phyloP scores from a whole-genome alignment of 2,329 filamentous ascomycete species.

The Xylariaceae sp. region DNA sequence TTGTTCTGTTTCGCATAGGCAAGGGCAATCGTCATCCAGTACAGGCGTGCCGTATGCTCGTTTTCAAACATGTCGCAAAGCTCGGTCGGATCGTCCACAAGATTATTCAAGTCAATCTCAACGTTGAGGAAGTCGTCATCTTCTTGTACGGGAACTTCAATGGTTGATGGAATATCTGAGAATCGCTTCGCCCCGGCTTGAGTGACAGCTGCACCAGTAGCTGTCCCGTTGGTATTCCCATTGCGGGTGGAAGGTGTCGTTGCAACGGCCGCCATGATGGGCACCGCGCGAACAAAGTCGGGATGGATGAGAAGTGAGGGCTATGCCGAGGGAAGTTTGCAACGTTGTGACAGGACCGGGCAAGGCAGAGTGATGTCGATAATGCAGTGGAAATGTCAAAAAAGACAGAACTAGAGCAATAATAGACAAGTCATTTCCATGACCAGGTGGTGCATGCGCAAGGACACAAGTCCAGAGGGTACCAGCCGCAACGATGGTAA shows the following conservation, averaged over 20 bases:
- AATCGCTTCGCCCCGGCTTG: constrained; percentile 51
- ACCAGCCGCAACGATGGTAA: no score
- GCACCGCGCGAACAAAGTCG: neutral
- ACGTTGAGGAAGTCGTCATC: constrained; percentile 69
- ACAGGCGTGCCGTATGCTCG: constrained; percentile 82
- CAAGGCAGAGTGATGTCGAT: no score
- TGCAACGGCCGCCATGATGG: constrained; percentile 40
- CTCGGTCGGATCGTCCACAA: constrained; percentile 90
- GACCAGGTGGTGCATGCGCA: constrained; percentile 1
- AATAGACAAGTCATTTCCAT: constrained; percentile 12
- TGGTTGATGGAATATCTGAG: constrained; percentile 58
- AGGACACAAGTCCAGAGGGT: neutral
- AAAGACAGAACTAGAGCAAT: constrained; percentile 9
- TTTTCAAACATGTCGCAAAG: constrained; percentile 93
- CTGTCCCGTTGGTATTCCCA: constrained; percentile 39
- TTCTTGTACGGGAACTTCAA: constrained; percentile 61
- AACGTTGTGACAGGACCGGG: no score
- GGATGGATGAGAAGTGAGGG: neutral
- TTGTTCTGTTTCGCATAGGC: constrained; percentile 96
- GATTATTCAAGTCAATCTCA: constrained; percentile 86
- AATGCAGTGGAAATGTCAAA: constrained; percentile 12
- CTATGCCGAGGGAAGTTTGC: neutral
- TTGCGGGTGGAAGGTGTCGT: constrained; percentile 34
- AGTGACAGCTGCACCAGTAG: constrained; percentile 34
- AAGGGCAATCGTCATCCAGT: constrained; percentile 97